Conservation (phyloP, 805 yeast genomes). For the Maudiozyma barnettii region DNA sequence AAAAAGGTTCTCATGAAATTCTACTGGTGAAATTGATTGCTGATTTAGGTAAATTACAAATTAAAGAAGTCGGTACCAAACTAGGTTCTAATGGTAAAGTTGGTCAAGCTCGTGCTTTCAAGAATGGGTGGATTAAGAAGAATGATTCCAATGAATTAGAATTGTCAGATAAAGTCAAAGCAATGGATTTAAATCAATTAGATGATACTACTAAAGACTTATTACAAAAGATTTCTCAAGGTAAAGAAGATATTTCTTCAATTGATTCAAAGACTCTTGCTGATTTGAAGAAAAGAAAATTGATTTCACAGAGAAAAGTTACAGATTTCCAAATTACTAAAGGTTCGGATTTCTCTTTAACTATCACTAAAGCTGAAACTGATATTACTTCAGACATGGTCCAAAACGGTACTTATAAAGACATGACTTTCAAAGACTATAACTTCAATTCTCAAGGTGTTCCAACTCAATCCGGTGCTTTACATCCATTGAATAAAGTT, state of each 20-base stretch:
- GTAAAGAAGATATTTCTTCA: neutral
- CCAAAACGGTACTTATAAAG: constrained; percentile 69
- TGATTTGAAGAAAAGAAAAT: constrained; percentile 92
- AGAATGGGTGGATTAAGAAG: constrained; percentile 91
- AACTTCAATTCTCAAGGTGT: constrained; percentile 95
- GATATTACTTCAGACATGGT: constrained; percentile 94
- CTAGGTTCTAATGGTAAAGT: constrained; percentile 79
- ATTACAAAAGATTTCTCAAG: constrained; percentile 40
- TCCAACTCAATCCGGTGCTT: constrained; percentile 77
- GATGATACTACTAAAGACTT: constrained; percentile 58
- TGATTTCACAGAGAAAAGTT: constrained; percentile 58
- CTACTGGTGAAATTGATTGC: constrained; percentile 69
- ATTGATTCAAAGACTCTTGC: constrained; percentile 54
- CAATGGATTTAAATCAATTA: constrained; percentile 25
- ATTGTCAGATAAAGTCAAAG: constrained; percentile 41
- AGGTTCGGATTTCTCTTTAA: constrained; percentile 76
- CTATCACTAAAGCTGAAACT: constrained; percentile 75
- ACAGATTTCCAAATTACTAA: constrained; percentile 69
- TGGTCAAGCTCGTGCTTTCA: constrained; percentile 97
- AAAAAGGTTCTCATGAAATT: constrained; percentile 83
- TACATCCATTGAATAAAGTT: constrained; percentile 94
- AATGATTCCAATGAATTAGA: constrained; percentile 68
- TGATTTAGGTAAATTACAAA: constrained; percentile 69
- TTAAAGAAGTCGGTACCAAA: constrained; percentile 57
- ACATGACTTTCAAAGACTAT: constrained; percentile 82